Evolutionary conservation across 208 protist genomes (phyloP).

Genomic region (Acanthamoeba culbertsoni): DNA sequence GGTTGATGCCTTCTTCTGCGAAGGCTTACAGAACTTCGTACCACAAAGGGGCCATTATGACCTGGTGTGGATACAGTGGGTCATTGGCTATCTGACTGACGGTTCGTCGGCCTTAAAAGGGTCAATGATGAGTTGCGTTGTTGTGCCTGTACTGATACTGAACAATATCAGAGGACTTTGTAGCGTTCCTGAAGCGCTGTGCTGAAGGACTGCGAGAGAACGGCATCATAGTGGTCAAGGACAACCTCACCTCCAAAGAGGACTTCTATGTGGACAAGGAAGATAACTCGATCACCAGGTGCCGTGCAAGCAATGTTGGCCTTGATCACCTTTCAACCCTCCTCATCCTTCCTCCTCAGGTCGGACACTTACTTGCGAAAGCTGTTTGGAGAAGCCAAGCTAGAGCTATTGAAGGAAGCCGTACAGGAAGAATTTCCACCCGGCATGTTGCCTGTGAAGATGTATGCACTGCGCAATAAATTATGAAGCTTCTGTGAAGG

Average conservation of each 20-base stretch:
- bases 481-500: background rate
- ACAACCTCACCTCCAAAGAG: conserved; percentile 66
- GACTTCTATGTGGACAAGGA: conserved; percentile 73
- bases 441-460: conserved; percentile 70
- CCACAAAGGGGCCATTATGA: conserved; percentile 67
- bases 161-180: conserved; percentile 62
- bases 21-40: conserved; percentile 66
- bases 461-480: conserved; percentile 61
- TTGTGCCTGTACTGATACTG: background rate
- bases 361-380: conserved; percentile 65
- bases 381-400: conserved; percentile 58
- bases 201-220: background rate
- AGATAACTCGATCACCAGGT: conserved; percentile 72
- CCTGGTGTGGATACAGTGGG: conserved; percentile 80
- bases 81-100: conserved; percentile 76
- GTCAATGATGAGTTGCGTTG: background rate
- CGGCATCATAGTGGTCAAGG: conserved; percentile 75
- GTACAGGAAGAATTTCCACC: conserved; percentile 77
- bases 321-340: background rate
- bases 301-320: background rate
- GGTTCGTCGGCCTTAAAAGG: background rate
- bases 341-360: background rate
- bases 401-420: conserved; percentile 47
- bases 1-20: conserved; percentile 64
- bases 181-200: conserved; percentile 68